Base-by-base conservation (phyloP, 148 eudicot genomes). In the Vaccinium darrowii region DNA sequence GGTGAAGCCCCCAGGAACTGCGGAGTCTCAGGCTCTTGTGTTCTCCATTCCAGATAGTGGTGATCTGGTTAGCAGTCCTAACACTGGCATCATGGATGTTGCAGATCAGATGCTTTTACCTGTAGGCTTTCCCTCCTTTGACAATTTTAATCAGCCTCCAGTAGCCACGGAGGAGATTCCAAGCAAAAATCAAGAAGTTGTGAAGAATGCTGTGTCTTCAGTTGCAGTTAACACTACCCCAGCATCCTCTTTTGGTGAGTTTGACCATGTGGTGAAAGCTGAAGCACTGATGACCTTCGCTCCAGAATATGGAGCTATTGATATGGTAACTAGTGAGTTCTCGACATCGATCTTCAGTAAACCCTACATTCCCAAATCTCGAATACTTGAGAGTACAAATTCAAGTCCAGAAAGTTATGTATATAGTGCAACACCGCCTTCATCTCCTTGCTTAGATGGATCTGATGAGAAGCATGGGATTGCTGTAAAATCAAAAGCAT, bases 1-100 rank as follows among this genome's bases (percentile, higher is more conserved):
- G 85, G 84, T 94, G 91, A 91, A 97, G 99, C 99, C 99, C 86
- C 99, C 99, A 87, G 99, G 99, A 88, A 94, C 93, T 76, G 95
- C 92, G 25, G 98, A 94, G 85, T 90, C 97, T 65, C 94, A 93
- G 90, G 90, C 92, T 87, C 88, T 85, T 63, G 67, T 89, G 88
- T 86, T 90, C 92, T 81, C 98, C 85, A 89, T 90, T 53, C 89
- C 90, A 80, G 98, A 97, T 33, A 82, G 88, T 89, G 95, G 90
- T 76, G 98, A 95, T 87, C 86, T 91, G 62, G 91, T 86, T 89
- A 90, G 90, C 85, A 93, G 94, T 88, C 94, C 98, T 52, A 79
- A 91, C 75, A 93, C 89, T 78, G 87, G 91, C 52, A 85, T 90
- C 69, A 88, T 95, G 91, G 99, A 97, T 90, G 94, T 88, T 81